Evolutionary conservation across 2,329 filamentous ascomycete genomes (phyloP).

Genomic region (Fusarium newnesense): DNA sequence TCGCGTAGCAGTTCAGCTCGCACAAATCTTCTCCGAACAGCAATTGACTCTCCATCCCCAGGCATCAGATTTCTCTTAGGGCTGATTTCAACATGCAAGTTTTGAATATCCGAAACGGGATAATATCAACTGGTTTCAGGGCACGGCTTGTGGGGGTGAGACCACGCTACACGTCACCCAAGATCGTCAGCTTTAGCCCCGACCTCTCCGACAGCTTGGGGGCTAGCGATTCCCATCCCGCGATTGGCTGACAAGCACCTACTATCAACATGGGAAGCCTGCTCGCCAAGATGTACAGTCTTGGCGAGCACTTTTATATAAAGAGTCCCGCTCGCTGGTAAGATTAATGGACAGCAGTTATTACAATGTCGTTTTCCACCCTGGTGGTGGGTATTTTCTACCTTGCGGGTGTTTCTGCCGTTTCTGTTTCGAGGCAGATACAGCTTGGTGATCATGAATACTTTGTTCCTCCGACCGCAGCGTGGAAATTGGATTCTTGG

Average conservation of each 20-base stretch:
- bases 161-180: background rate
- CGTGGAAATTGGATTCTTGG: slow-evolving; percentile 20
- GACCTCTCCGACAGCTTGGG: background rate
- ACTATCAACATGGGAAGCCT: background rate
- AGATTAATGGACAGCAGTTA: background rate
- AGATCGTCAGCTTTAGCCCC: background rate
- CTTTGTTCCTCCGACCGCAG: slow-evolving; percentile 10
- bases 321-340: background rate
- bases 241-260: background rate
- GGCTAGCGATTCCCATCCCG: background rate
- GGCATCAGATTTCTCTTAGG: background rate
- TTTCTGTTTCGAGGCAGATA: slow-evolving; percentile 21
- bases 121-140: background rate
- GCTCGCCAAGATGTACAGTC: background rate
- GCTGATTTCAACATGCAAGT: background rate
- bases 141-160: background rate
- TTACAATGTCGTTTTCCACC: slow-evolving; percentile 1
- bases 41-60: background rate
- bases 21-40: background rate
- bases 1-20: too few species aligned
- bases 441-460: slow-evolving; percentile 13
- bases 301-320: background rate
- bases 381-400: background rate
- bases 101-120: background rate
- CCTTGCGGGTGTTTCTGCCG: background rate